phyloP scores from a whole-genome alignment of 768 basidiomycete genomes.

The Mycena latifolia region DNA sequence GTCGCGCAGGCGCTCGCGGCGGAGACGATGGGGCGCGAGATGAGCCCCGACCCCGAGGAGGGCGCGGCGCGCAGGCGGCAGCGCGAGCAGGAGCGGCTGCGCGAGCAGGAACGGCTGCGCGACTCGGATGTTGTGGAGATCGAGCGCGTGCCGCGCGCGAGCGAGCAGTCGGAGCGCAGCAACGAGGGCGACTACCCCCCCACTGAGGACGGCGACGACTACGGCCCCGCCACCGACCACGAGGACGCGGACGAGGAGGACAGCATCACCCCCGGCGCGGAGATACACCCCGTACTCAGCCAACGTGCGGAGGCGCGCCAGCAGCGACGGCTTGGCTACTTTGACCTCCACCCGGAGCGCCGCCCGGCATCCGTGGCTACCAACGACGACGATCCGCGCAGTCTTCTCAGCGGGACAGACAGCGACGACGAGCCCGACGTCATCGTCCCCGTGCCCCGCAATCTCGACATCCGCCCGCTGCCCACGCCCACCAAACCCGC shows the following conservation, averaged over 20 bases:
- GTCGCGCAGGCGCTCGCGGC: constrained; percentile 78
- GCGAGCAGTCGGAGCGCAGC: constrained; percentile 35
- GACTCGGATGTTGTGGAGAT: constrained; percentile 66
- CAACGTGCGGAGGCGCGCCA: constrained; percentile 47
- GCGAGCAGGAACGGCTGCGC: too few relatives aligned
- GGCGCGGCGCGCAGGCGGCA: constrained; percentile 47
- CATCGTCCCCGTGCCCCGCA: constrained; percentile 13
- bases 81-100: constrained; percentile 43
- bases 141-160: constrained; percentile 57
- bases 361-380: constrained; percentile 49
- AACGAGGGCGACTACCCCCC: constrained; percentile 36
- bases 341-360: constrained; percentile 84
- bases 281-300: constrained; percentile 34
- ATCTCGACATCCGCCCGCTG: constrained; percentile 32
- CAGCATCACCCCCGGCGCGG: constrained; percentile 24
- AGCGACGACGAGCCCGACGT: constrained; percentile 42
- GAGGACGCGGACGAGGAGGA: constrained; percentile 42
- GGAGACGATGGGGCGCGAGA: constrained; percentile 39
- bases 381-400: constrained; percentile 50
- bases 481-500: constrained; percentile 27
- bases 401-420: constrained; percentile 52
- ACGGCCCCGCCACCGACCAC: neutral
- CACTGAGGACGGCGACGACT: constrained; percentile 46
- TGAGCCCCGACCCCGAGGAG: constrained; percentile 40
- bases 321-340: constrained; percentile 73